Evolutionary conservation across 2,329 filamentous ascomycete genomes (phyloP).

Genomic region (Fusarium veterinarium): DNA sequence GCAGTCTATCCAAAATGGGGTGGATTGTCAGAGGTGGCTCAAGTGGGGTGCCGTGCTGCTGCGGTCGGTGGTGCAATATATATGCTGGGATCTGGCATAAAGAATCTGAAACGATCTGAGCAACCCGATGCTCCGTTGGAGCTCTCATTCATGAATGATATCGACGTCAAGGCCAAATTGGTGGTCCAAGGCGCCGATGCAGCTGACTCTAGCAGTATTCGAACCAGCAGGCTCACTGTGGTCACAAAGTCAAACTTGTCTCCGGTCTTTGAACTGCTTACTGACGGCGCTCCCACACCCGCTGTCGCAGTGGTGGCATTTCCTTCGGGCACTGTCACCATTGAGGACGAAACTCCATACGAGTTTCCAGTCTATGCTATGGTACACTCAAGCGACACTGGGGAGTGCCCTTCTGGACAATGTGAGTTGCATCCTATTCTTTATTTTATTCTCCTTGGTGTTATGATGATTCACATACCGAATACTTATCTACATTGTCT

Average conservation of each 20-base stretch:
- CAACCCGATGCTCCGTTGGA: slow-evolving; percentile 50
- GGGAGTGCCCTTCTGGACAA: slow-evolving; percentile 89
- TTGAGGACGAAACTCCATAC: slow-evolving; percentile 48
- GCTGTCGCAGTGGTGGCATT: slow-evolving; percentile 79
- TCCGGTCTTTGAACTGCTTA: slow-evolving; percentile 74
- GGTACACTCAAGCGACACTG: slow-evolving; percentile 88
- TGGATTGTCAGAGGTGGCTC: slow-evolving; percentile 86
- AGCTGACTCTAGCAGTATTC: slow-evolving; percentile 42
- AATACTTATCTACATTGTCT: slow-evolving; percentile 99
- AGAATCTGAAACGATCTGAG: slow-evolving; percentile 45
- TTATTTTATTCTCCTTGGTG: slow-evolving; percentile 51
- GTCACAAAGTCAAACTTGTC: slow-evolving; percentile 75
- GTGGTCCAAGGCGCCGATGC: slow-evolving; percentile 61
- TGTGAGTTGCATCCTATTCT: slow-evolving; percentile 72
- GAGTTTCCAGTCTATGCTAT: slow-evolving; percentile 67
- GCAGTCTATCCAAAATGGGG: slow-evolving; percentile 95
- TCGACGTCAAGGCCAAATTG: slow-evolving; percentile 65
- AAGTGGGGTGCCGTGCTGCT: slow-evolving; percentile 89
- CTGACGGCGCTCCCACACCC: slow-evolving; percentile 81
- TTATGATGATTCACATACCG: slow-evolving; percentile 84
- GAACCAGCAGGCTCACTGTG: slow-evolving; percentile 71
- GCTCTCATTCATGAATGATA: slow-evolving; percentile 67
- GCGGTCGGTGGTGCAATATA: slow-evolving; percentile 94
- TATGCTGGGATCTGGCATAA: slow-evolving; percentile 79
- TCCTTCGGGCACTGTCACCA: slow-evolving; percentile 62